Conservation (phyloP, 2,329 filamentous ascomycete genomes). For the Fusarium sp. region DNA sequence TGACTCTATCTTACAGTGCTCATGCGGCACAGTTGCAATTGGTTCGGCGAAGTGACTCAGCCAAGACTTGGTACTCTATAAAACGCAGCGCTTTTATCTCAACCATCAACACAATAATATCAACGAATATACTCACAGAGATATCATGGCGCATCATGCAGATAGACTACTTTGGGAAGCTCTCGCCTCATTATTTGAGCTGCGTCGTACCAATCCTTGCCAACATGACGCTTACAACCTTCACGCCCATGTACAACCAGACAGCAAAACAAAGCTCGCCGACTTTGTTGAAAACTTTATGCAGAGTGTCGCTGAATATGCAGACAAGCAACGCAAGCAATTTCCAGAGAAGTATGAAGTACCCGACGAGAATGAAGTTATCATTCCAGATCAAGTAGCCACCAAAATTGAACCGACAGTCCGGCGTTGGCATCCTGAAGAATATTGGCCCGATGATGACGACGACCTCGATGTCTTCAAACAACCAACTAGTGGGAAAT, state of each 20-base stretch:
- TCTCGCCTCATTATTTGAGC: constrained; percentile 20
- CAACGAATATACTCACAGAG: not conserved
- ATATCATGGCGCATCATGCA: constrained; percentile 19
- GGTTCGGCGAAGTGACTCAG: not conserved
- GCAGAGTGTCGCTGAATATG: not conserved
- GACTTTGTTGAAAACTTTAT: not conserved
- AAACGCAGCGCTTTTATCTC: not conserved
- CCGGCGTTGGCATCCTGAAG: not conserved
- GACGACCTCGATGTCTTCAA: not conserved
- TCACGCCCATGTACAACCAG: constrained; percentile 1
- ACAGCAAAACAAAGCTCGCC: not conserved
- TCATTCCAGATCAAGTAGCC: constrained; percentile 1
- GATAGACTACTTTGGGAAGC: constrained; percentile 19
- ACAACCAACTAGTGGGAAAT: not conserved
- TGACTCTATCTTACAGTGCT: not conserved
- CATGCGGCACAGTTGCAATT: not conserved
- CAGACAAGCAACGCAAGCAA: not conserved
- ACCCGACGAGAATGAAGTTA: not conserved
- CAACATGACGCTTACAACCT: constrained; percentile 20
- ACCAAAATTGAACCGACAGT: not conserved
- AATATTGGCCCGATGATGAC: fast-evolving
- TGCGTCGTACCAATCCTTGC: constrained; percentile 10
- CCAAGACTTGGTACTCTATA: no score
- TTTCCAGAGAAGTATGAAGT: not conserved
- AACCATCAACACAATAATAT: not conserved